Conservation (phyloP, 768 basidiomycete genomes). For the Pleurotus giganteus region DNA sequence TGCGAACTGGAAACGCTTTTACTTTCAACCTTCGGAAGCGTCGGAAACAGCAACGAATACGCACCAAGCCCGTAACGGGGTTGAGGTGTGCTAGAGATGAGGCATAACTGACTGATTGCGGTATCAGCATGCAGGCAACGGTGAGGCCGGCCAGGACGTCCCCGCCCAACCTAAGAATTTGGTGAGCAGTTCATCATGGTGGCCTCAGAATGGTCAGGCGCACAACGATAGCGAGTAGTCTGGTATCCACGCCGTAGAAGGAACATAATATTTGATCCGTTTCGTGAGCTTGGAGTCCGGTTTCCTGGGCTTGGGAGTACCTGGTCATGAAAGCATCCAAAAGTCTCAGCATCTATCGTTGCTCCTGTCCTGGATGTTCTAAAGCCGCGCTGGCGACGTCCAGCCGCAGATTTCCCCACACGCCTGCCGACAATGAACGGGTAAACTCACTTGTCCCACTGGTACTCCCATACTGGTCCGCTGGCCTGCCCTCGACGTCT, state of each 20-base stretch:
- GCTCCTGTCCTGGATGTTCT: not conserved
- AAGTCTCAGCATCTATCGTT: not conserved
- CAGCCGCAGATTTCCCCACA: not conserved
- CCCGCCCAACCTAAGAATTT: slow-evolving; percentile 30
- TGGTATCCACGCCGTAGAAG: slow-evolving; percentile 78
- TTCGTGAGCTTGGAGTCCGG: slow-evolving; percentile 36
- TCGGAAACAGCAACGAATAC: slow-evolving; percentile 21
- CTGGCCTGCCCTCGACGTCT: not conserved
- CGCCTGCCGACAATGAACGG: not conserved
- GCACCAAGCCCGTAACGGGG: slow-evolving; percentile 81
- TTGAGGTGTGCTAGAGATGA: slow-evolving; percentile 82
- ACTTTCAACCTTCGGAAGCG: not conserved
- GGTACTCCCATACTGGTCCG: not conserved
- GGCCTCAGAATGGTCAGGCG: slow-evolving; percentile 24
- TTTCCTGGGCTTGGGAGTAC: slow-evolving; percentile 6
- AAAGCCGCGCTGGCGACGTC: not conserved
- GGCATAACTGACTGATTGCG: slow-evolving; percentile 90
- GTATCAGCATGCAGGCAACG: slow-evolving; percentile 80
- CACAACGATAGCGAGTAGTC: slow-evolving; percentile 68
- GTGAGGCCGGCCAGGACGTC: slow-evolving; percentile 87
- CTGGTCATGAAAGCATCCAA: not conserved
- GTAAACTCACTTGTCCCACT: not conserved
- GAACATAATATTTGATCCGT: slow-evolving; percentile 71
- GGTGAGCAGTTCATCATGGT: not conserved
- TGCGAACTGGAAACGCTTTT: slow-evolving; percentile 52